Base-by-base conservation (phyloP, 208 protist genomes). In the Trypanosoma vivax region DNA sequence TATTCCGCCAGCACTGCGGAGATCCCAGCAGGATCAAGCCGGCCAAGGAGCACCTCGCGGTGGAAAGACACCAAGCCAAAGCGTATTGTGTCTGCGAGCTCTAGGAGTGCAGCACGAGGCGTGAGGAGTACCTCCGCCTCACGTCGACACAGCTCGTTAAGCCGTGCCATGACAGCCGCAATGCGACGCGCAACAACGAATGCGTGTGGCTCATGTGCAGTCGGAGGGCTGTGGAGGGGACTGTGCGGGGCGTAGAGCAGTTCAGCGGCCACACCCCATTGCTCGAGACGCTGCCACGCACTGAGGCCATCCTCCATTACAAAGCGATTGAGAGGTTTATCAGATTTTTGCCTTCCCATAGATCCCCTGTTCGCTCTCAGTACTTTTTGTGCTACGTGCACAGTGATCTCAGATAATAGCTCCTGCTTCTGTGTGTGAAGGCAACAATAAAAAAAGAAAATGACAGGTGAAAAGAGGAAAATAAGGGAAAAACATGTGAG, bases 11-110 rank as follows among this genome's bases (percentile, higher is more conserved):
- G 49, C 3, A 56, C 30, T 23, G 48, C 56, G 14, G 60, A 57
- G 19, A 52, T 35, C 30, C 51, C 39, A 28, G 21, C 40, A 1
- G 21, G 25, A 28, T 28, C 27, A 19, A 51, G 30, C 13, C 54
- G 55, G 3, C 60, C 41, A 21, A 51, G 40, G 27, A 72, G 33
- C 14, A 52, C 50, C 10, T 47, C 33, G 2, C 52, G 43, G 45
- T 79, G 41, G 28, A 75, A 70, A 2, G 63, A 60, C 30, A 65
- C 73, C 19, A 80, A 49, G 18, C 47, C 69, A 11, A 76, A 60
- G 5, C 76, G 73, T 18, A 88, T 31, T 14, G 73, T 64, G 40
- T 79, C 69, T 33, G 70, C 79, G 27, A 88, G 50, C 40, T 61
- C 76, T 6, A 61, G 60, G 14, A 88, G 65, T 25, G 65, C 51